A percentile compares a stretch with the other conserved stretches of the same genome.
These are phyloP conservation scores for Diaporthe ampelina DNA, from an alignment of 2,329 filamentous ascomycete genomes.

Conservation along the genomic window DNA sequence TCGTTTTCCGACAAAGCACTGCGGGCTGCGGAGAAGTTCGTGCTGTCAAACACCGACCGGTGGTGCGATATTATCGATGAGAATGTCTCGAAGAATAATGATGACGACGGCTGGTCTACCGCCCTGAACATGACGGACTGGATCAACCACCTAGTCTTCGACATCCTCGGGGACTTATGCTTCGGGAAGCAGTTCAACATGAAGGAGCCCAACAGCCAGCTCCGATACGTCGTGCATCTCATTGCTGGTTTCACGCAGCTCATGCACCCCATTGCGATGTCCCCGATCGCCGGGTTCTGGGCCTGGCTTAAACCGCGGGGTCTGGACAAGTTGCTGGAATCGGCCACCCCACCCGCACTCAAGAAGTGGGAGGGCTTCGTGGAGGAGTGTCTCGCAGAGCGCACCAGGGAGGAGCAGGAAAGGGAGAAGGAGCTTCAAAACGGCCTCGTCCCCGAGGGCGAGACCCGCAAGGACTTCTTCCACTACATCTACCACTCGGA, in stretches of 20 bases:
- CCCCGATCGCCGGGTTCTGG: conserved; percentile 44
- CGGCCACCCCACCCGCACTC: conserved; percentile 42
- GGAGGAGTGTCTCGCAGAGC: conserved; percentile 43
- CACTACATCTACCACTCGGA: conserved; percentile 44
- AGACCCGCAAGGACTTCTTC: conserved; percentile 46
- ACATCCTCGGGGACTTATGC: conserved; percentile 42
- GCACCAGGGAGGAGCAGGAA: conserved; percentile 41
- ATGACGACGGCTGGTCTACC: background rate
- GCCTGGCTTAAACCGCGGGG: conserved; percentile 47
- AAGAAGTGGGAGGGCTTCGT: conserved; percentile 44
- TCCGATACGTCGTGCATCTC: conserved; percentile 29
- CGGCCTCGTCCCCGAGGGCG: background rate
- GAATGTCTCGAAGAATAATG: background rate
- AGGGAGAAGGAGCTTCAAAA: background rate
- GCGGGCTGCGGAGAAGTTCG: conserved; percentile 54
- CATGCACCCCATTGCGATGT: conserved; percentile 38
- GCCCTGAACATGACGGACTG: conserved; percentile 37
- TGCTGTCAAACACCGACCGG: conserved; percentile 34
- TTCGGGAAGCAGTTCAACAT: conserved; percentile 43
- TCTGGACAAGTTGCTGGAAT: conserved; percentile 43
- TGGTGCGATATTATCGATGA: conserved; percentile 39
- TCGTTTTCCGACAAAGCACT: conserved; percentile 59
- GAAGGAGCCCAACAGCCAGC: conserved; percentile 39
- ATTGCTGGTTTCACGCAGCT: conserved; percentile 36
- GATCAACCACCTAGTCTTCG: conserved; percentile 37